Evolutionary conservation across 345 rosid genomes (phyloP).

Genomic region (Cardamine occulta): DNA sequence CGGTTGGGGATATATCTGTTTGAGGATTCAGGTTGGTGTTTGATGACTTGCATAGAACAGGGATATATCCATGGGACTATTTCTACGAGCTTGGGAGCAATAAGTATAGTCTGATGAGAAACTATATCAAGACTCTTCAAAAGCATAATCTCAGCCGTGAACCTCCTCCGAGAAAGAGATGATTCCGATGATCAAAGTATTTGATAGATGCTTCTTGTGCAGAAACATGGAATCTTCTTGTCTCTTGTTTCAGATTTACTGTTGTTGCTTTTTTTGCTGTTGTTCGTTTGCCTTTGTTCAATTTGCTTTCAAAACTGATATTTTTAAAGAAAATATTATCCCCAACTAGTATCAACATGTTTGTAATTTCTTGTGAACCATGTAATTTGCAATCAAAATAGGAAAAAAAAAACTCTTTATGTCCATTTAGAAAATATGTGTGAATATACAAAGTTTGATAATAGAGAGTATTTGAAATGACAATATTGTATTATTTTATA

Average conservation of each 20-base stretch:
- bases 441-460: background rate
- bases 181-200: slow-evolving; percentile 3
- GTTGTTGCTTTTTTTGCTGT: background rate
- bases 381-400: background rate
- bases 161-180: slow-evolving; percentile 58
- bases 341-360: background rate
- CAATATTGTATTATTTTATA: background rate
- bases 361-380: background rate
- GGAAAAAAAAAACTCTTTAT: too few species aligned
- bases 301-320: background rate
- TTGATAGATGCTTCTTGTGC: slow-evolving; percentile 6
- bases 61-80: slow-evolving; percentile 93
- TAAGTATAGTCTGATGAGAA: slow-evolving; percentile 80
- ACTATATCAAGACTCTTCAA: slow-evolving; percentile 71
- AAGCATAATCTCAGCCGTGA: slow-evolving; percentile 91
- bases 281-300: slow-evolving; percentile 12
- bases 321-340: background rate
- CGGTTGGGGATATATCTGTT: slow-evolving; percentile 11
- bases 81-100: slow-evolving; percentile 80
- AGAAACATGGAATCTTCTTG: slow-evolving; percentile 14
- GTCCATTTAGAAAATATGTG: background rate
- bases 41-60: slow-evolving; percentile 93
- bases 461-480: background rate
- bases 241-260: background rate
- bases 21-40: slow-evolving; percentile 67